Evolutionary conservation across 1,139 yeast genomes (phyloP).

Genomic region (Debaryomyces sp.): DNA sequence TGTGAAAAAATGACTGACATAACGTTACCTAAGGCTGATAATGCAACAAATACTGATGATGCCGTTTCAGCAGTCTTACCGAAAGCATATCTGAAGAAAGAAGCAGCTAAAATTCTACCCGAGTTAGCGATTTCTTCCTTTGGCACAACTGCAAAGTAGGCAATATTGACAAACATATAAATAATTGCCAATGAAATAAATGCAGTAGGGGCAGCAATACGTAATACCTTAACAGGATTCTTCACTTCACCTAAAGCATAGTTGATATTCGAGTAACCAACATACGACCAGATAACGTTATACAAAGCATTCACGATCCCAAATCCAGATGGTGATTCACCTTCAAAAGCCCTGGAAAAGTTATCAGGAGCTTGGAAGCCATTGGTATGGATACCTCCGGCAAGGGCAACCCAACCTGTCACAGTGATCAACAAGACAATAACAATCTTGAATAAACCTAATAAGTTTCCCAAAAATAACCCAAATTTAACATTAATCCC

Average conservation of each 20-base stretch:
- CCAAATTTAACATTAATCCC: conserved; percentile 66
- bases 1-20: conserved; percentile 52
- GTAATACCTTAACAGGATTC: conserved; percentile 48
- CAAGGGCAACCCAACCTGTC: conserved; percentile 83
- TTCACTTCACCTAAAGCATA: conserved; percentile 81
- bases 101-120: conserved; percentile 50
- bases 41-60: conserved; percentile 51
- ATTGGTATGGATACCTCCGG: conserved; percentile 61
- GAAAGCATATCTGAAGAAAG: conserved; percentile 48
- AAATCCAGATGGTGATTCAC: conserved; percentile 65
- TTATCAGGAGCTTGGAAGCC: conserved; percentile 57
- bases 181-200: conserved; percentile 66
- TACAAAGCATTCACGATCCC: conserved; percentile 79
- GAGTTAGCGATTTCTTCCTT: conserved; percentile 45
- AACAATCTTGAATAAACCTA: conserved; percentile 72
- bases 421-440: conserved; percentile 69
- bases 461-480: conserved; percentile 63
- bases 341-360: conserved; percentile 61
- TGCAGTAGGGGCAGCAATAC: conserved; percentile 49
- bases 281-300: conserved; percentile 80
- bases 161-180: conserved; percentile 63
- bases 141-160: conserved; percentile 61
- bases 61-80: conserved; percentile 51
- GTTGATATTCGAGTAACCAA: conserved; percentile 76
- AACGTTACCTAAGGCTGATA: conserved; percentile 53